Conservation (phyloP, 2,329 filamentous ascomycete species). For the Sarocladiaceae sp. region DNA sequence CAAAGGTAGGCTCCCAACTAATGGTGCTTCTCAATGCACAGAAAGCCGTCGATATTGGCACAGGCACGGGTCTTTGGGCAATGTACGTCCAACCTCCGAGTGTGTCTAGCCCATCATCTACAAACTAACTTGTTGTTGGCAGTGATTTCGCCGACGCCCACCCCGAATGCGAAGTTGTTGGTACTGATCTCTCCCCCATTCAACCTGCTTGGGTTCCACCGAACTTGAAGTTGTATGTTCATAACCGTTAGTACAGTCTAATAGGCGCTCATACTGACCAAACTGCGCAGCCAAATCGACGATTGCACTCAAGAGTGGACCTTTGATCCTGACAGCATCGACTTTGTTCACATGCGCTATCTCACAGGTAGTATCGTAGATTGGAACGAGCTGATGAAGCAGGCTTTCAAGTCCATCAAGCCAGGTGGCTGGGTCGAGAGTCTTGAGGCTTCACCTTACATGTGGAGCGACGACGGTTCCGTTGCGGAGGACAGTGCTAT, state of each 20-base stretch:
- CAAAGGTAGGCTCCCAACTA: too few relatives aligned
- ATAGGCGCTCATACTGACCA: not conserved
- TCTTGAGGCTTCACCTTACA: slow-evolving; percentile 10
- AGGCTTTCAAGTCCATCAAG: slow-evolving; percentile 13
- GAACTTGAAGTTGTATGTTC: slow-evolving; percentile 36
- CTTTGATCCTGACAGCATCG: slow-evolving; percentile 41
- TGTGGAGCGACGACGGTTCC: slow-evolving; percentile 12
- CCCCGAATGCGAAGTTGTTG: slow-evolving; percentile 41
- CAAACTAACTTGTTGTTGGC: not conserved
- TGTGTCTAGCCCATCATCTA: not conserved
- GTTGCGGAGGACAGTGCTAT: slow-evolving; percentile 9
- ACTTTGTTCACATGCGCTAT: slow-evolving; percentile 55
- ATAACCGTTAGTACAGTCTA: not conserved
- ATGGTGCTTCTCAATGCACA: not conserved
- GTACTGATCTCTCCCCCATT: slow-evolving; percentile 55
- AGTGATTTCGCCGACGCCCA: slow-evolving; percentile 45
- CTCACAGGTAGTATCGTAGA: slow-evolving; percentile 49
- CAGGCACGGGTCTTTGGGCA: slow-evolving; percentile 28
- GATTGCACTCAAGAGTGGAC: slow-evolving; percentile 51
- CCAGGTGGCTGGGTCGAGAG: slow-evolving; percentile 16
- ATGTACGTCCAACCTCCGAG: not conserved
- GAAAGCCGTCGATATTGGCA: slow-evolving; percentile 42
- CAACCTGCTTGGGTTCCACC: slow-evolving; percentile 44
- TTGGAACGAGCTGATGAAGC: slow-evolving; percentile 44
- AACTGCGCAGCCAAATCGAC: slow-evolving; percentile 43